A percentile compares a stretch with the other conserved stretches of the same genome.
Evolutionary conservation across 2,329 filamentous ascomycete genomes (phyloP).

Genomic region (Bertia moriformis): DNA sequence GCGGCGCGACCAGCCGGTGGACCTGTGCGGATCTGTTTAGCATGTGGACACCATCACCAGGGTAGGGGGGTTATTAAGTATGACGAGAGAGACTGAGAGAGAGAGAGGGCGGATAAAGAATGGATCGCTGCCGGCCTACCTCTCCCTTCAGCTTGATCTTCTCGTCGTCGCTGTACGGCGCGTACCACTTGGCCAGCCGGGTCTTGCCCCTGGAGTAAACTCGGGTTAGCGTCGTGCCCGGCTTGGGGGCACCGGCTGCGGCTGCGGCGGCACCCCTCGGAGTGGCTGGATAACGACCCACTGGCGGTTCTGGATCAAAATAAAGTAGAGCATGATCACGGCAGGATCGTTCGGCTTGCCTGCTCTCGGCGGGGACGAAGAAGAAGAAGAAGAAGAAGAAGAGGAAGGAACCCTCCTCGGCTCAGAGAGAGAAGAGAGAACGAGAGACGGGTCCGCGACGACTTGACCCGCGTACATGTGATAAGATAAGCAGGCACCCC

Average conservation of each 20-base stretch:
- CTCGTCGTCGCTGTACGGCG: slow-evolving; percentile 93
- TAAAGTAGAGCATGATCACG: slow-evolving; percentile 26
- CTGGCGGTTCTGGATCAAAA: slow-evolving; percentile 26
- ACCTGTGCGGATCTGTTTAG: slow-evolving; percentile 53
- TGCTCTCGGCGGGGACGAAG: no score
- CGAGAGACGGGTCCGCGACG: no score
- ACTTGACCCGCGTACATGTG: no score
- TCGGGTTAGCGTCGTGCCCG: slow-evolving; percentile 2
- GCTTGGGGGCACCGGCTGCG: not conserved
- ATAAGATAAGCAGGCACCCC: no score
- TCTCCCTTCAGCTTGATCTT: slow-evolving; percentile 99
- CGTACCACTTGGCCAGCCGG: slow-evolving; percentile 96
- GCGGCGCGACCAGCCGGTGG: slow-evolving; percentile 93
- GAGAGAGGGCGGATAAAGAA: slow-evolving; percentile 3
- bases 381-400: no score
- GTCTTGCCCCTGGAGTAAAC: slow-evolving; percentile 77
- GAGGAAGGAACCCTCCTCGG: no score
- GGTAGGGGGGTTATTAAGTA: slow-evolving; percentile 1
- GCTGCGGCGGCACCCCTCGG: not conserved
- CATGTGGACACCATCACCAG: not conserved
- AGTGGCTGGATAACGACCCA: slow-evolving; percentile 10
- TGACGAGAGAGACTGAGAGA: slow-evolving; percentile 1
- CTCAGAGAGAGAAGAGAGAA: no score
- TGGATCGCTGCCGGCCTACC: slow-evolving; percentile 31
- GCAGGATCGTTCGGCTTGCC: no score